These are phyloP conservation scores for Obelidium mucronatum DNA, from an alignment of 192 early-diverging fungal genomes.

Conservation along the genomic window DNA sequence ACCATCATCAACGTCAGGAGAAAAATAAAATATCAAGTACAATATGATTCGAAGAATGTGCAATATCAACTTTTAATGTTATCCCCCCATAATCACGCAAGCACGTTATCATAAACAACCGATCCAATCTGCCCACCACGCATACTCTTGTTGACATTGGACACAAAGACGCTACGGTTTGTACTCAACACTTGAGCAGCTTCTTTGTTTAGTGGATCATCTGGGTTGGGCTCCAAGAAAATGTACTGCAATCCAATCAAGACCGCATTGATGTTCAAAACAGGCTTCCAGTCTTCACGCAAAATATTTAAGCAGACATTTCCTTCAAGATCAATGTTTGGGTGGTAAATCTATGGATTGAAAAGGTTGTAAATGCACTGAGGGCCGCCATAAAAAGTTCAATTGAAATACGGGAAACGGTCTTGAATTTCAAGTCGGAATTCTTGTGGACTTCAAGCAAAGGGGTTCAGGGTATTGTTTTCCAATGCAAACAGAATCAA, in stretches of 20 bases:
- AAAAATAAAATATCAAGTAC: too few species aligned
- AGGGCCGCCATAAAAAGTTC: too few species aligned
- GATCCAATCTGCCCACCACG: conserved; percentile 74
- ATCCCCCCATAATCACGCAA: too few species aligned
- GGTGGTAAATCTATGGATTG: conserved; percentile 84
- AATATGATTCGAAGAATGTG: too few species aligned
- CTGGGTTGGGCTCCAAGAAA: conserved; percentile 93
- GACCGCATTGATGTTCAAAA: conserved; percentile 90
- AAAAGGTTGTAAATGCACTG: neutral
- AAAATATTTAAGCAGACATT: conserved; percentile 97
- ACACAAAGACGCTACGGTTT: conserved; percentile 74
- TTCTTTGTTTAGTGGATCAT: conserved; percentile 98
- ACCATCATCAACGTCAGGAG: neutral
- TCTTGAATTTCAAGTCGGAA: too few species aligned
- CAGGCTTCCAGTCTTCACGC: conserved; percentile 99
- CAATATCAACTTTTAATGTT: too few species aligned
- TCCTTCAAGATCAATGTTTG: conserved; percentile 96
- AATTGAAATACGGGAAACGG: too few species aligned
- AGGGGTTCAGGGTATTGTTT: too few species aligned
- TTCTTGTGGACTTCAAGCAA: too few species aligned
- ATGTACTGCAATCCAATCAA: conserved; percentile 92
- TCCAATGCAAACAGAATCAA: too few species aligned
- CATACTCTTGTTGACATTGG: conserved; percentile 81
- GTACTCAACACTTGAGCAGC: conserved; percentile 83
- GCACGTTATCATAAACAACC: conserved; percentile 64